Evolutionary conservation across 2,329 filamentous ascomycete species (phyloP).

Genomic region (Chaetomium sp.): DNA sequence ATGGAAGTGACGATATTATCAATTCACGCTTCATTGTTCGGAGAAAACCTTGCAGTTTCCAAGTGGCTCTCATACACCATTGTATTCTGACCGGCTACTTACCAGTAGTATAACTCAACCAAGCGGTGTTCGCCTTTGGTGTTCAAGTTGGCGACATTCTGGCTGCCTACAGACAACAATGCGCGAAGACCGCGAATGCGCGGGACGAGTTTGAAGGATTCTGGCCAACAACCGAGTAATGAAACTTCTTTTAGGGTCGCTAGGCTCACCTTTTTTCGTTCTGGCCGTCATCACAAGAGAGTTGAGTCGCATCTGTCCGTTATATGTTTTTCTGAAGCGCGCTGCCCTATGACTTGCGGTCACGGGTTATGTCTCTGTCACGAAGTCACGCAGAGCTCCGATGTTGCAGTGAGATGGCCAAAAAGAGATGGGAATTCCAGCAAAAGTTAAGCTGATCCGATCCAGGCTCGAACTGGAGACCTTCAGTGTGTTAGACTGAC

Average conservation of each 20-base stretch:
- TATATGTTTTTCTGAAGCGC: neutral
- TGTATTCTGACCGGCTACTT: neutral
- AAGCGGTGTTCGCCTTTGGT: neutral
- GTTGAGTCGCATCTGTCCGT: no score
- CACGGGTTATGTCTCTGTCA: neutral
- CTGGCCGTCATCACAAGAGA: neutral
- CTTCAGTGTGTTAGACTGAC: slow-evolving; percentile 50
- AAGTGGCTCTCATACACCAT: neutral
- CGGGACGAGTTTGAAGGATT: neutral
- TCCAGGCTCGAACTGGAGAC: slow-evolving; percentile 39
- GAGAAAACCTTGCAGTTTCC: neutral
- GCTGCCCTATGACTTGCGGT: slow-evolving; percentile 2
- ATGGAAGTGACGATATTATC: no score
- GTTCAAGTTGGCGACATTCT: neutral
- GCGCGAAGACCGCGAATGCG: neutral
- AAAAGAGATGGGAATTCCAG: neutral
- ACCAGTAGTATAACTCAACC: no score
- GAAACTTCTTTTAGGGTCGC: no score
- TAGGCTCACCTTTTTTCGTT: no score
- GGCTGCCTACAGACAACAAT: neutral
- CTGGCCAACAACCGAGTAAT: neutral
- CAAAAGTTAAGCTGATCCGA: slow-evolving; percentile 30
- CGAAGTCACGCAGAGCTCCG: neutral
- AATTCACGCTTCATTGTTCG: slow-evolving; percentile 17
- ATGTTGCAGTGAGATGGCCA: neutral